Evolutionary conservation across 2,329 filamentous ascomycete genomes (phyloP).

Genomic region (Colletotrichum chlorophyti): DNA sequence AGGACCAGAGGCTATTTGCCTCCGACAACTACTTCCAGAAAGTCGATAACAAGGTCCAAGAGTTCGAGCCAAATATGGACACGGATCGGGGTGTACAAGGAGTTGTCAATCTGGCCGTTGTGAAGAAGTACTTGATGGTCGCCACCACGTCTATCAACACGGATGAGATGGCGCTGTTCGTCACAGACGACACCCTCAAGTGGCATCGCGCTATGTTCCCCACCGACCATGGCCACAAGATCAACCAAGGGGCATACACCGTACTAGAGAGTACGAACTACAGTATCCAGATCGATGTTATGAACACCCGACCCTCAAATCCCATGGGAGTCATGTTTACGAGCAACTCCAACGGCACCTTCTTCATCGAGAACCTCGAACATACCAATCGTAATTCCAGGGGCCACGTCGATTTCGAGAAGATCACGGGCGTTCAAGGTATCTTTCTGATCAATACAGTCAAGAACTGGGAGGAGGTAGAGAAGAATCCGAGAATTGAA

Average conservation of each 20-base stretch:
- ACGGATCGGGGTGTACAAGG: slow-evolving; percentile 77
- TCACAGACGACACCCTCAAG: slow-evolving; percentile 80
- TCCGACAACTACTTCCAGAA: slow-evolving; percentile 83
- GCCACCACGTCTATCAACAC: slow-evolving; percentile 82
- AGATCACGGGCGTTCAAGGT: slow-evolving; percentile 88
- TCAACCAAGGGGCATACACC: slow-evolving; percentile 89
- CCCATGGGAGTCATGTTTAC: slow-evolving; percentile 91
- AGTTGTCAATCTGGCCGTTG: slow-evolving; percentile 79
- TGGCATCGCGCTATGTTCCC: slow-evolving; percentile 96
- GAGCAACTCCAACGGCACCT: slow-evolving; percentile 97
- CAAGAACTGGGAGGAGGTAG: slow-evolving; percentile 81
- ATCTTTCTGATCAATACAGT: slow-evolving; percentile 91
- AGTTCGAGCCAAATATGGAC: slow-evolving; percentile 80
- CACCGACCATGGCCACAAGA: slow-evolving; percentile 70
- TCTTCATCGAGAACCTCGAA: slow-evolving; percentile 90
- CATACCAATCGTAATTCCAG: slow-evolving; percentile 84
- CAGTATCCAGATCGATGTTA: slow-evolving; percentile 95
- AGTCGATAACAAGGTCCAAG: slow-evolving; percentile 55
- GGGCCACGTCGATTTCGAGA: slow-evolving; percentile 93
- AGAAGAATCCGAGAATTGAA: slow-evolving; percentile 52
- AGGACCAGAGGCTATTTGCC: slow-evolving; percentile 79
- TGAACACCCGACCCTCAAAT: slow-evolving; percentile 69
- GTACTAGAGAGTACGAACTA: slow-evolving; percentile 96
- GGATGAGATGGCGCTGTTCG: slow-evolving; percentile 89
- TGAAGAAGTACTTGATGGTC: slow-evolving; percentile 87